Percentiles rank a stretch among this genome's conserved stretches.
These are phyloP conservation scores for Penicillium cosmopolitanum DNA, from an alignment of 495 filamentous ascomycete species.

Conservation along the genomic window DNA sequence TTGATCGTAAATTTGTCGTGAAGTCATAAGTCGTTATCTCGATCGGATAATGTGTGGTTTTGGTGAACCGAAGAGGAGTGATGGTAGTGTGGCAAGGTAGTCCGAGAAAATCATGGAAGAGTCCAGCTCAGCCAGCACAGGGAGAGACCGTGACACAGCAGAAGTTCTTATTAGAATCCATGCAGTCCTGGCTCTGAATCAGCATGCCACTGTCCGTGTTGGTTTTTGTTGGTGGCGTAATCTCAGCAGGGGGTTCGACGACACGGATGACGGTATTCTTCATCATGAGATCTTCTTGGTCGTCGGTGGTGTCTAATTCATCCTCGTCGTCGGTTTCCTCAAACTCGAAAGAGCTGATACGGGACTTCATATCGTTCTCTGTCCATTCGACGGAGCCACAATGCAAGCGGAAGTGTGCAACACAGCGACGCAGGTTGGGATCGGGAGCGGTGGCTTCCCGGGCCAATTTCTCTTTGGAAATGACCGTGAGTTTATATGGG, in stretches of 20 bases:
- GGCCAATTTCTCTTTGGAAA: slow-evolving; percentile 47
- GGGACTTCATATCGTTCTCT: slow-evolving; percentile 47
- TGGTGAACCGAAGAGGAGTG: background rate
- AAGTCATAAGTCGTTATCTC: slow-evolving; percentile 22
- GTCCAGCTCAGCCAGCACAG: background rate
- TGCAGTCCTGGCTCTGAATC: background rate
- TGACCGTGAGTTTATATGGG: slow-evolving; percentile 46
- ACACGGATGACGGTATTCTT: slow-evolving; percentile 1
- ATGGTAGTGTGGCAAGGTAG: background rate
- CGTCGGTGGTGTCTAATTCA: slow-evolving; percentile 25
- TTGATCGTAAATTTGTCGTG: slow-evolving; percentile 22
- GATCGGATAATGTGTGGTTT: slow-evolving; percentile 9
- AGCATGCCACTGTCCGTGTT: background rate
- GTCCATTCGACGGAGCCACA: slow-evolving; percentile 44
- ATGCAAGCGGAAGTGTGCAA: slow-evolving; percentile 47
- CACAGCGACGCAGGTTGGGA: slow-evolving; percentile 47
- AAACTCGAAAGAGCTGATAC: slow-evolving; percentile 48
- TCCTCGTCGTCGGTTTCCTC: slow-evolving; percentile 43
- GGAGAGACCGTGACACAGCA: slow-evolving; percentile 2
- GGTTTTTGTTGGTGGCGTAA: background rate
- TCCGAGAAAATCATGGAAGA: background rate
- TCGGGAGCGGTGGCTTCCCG: slow-evolving; percentile 47
- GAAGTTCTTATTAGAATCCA: background rate
- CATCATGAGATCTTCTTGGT: background rate
- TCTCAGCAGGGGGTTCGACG: background rate